Conservation (phyloP, 1,284 basidiomycete genomes). For the Inonotus hispidus region DNA sequence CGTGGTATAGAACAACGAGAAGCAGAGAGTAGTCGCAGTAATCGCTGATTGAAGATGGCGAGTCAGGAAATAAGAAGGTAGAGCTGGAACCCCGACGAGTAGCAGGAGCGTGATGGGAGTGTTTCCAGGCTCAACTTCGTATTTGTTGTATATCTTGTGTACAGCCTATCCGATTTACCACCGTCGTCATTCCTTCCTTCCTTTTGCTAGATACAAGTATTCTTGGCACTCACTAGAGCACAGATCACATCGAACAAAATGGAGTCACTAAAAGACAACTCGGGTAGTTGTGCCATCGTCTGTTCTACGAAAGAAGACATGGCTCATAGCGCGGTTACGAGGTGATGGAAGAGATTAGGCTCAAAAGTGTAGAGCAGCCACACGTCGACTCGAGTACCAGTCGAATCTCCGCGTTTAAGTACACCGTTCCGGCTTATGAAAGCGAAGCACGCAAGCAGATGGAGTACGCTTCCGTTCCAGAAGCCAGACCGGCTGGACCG, state of each 20-base stretch:
- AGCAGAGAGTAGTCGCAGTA: constrained; percentile 18
- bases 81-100: background rate
- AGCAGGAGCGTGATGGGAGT: background rate
- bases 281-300: background rate
- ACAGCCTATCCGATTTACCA: background rate
- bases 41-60: constrained; percentile 18
- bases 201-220: background rate
- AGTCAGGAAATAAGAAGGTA: background rate
- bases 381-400: no score
- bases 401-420: no score
- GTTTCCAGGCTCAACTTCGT: background rate
- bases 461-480: no score
- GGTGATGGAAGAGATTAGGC: no score
- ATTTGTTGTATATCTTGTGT: constrained; percentile 11
- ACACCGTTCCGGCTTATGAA: no score
- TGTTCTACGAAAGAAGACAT: background rate
- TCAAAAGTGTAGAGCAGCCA: no score
- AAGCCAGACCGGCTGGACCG: no score
- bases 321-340: no score
- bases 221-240: constrained; percentile 1
- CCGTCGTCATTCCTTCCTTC: background rate
- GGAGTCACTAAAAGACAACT: background rate
- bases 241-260: background rate
- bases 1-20: constrained; percentile 17
- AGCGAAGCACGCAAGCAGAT: no score